Evolutionary conservation across 192 early-diverging fungal species (phyloP), one percentile per base, ranked within the genome.

Genomic region (Entomortierella chlamydospora): DNA sequence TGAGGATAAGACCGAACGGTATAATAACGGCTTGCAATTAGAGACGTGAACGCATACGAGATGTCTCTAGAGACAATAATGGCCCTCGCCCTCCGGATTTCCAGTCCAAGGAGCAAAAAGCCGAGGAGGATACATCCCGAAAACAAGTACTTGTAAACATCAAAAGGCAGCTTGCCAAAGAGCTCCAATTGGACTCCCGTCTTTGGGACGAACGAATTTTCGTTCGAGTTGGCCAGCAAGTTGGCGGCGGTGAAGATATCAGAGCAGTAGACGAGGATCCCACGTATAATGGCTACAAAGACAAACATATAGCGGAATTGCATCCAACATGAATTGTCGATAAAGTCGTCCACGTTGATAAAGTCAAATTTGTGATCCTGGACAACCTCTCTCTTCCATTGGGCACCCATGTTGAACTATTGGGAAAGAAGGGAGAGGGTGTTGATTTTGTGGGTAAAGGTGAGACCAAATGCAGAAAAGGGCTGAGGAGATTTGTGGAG

Each of bases 311-410:
- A 93, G 43, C 70, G 63, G 33, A 91, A 66, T 33, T 82, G 79
- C 10, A 68, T 51, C 63, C 68, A 65, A 45, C 80, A 84, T 2
- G 71, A 83, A 2, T 64, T 68, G 34, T 85, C 73, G n/a, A 82
- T 34, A 83, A 92, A 95, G 64, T 94, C 92, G 15, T 94, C 88
- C 13, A 93, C 85, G 64, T 96, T 91, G 56, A 96, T 85, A 74
- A 90, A 93, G 83, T 95, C 94, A 72, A 95, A 96, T 80, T 94
- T 94, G 84, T 95, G 93, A 82, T 94, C 95, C 61, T 84, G 64
- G 15, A 93, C 88, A 47, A 89, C 83, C 70, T 93, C 91, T 51
- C 93, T 82, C 83, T 93, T 93, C 93, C 94, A 94, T 39, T 91
- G 89, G 18, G 91, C 85, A 15, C 61, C 56, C 56, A 59, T 69